phyloP scores from a whole-genome alignment of 225 moss, liverwort and hornwort genomes.

The Ulota crispa region DNA sequence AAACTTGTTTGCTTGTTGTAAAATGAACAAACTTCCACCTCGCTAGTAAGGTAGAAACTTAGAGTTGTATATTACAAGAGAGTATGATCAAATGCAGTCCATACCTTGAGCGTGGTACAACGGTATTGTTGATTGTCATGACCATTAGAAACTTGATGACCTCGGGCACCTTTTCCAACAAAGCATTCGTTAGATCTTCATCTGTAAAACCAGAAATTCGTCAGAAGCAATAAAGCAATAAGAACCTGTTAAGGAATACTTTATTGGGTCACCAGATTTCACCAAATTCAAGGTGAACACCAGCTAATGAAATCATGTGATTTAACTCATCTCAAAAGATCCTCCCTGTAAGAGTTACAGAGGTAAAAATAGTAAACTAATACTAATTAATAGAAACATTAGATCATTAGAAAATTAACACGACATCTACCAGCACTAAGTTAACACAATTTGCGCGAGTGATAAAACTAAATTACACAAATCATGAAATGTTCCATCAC shows the following conservation, averaged over 20 bases:
- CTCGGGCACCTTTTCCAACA: slow-evolving; percentile 66
- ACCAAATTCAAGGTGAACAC: neutral
- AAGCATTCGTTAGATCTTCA: slow-evolving; percentile 42
- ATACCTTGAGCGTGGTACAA: slow-evolving; percentile 76
- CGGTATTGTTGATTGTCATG: slow-evolving; percentile 96
- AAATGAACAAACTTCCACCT: neutral
- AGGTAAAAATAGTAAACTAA: neutral
- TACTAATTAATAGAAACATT: neutral
- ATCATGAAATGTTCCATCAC: slow-evolving; percentile 8
- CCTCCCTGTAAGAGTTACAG: neutral
- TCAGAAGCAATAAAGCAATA: slow-evolving; percentile 1
- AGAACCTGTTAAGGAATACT: slow-evolving; percentile 4
- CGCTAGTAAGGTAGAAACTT: neutral
- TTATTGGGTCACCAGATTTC: neutral
- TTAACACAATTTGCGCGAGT: neutral
- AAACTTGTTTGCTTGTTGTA: neutral
- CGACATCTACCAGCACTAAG: neutral
- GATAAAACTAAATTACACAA: slow-evolving; percentile 13
- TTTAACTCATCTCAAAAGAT: neutral
- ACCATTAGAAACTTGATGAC: slow-evolving; percentile 84
- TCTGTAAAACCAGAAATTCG: slow-evolving; percentile 54
- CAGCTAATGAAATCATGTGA: slow-evolving; percentile 3
- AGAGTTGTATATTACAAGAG: neutral
- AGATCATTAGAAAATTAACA: neutral
- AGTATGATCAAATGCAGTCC: slow-evolving; percentile 8